These are phyloP conservation scores for Fusarium sp. DNA, from an alignment of 2,329 filamentous ascomycete species.

Conservation along the genomic window DNA sequence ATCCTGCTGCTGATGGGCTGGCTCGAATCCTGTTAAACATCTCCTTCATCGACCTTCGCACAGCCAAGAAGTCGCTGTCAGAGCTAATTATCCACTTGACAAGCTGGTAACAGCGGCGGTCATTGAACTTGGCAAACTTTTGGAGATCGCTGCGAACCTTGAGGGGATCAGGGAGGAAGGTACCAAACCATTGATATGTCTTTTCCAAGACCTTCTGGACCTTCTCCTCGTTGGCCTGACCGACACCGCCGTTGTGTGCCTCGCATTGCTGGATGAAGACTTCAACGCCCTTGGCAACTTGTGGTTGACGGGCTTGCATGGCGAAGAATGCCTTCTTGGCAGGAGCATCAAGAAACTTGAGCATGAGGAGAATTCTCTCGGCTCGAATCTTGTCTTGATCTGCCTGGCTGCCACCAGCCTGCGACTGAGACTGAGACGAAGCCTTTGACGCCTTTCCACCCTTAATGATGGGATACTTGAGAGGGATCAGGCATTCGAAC, in stretches of 20 bases:
- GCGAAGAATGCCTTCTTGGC: slow-evolving; percentile 91
- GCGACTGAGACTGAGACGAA: slow-evolving; percentile 62
- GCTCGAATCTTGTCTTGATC: slow-evolving; percentile 83
- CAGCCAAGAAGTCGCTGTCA: slow-evolving; percentile 91
- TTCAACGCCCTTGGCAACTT: slow-evolving; percentile 77
- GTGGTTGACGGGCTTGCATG: slow-evolving; percentile 81
- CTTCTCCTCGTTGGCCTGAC: slow-evolving; percentile 75
- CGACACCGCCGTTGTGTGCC: slow-evolving; percentile 87
- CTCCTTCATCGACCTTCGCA: slow-evolving; percentile 90
- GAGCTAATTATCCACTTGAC: slow-evolving; percentile 86
- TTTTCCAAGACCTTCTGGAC: slow-evolving; percentile 77
- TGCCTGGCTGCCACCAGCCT: slow-evolving; percentile 59
- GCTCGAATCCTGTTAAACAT: slow-evolving; percentile 83
- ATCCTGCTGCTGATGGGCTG: slow-evolving; percentile 64
- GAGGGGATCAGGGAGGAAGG: slow-evolving; percentile 79
- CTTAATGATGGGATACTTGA: slow-evolving; percentile 81
- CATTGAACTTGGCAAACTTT: slow-evolving; percentile 91
- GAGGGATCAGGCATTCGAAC: slow-evolving; percentile 88
- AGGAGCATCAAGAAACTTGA: slow-evolving; percentile 79
- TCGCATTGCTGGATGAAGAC: slow-evolving; percentile 88
- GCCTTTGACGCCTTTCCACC: slow-evolving; percentile 68
- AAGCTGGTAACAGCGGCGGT: slow-evolving; percentile 89
- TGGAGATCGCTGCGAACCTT: slow-evolving; percentile 81
- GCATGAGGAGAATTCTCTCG: slow-evolving; percentile 84
- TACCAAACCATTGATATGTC: slow-evolving; percentile 77